Base-by-base conservation (phyloP, 306 rosid species). In the Bauhinia variegata region DNA sequence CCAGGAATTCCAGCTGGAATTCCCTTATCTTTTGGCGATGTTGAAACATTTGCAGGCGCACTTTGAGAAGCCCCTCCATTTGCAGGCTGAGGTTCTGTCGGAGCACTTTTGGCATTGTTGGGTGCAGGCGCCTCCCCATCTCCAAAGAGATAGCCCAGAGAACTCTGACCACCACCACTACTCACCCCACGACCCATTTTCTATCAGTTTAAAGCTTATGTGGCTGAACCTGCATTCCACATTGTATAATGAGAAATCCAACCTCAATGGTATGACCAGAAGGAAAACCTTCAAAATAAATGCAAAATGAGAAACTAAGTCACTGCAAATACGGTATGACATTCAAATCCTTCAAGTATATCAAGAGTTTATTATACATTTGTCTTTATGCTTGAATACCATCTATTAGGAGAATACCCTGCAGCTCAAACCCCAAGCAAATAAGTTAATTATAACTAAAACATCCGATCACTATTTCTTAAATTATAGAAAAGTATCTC, bases 141-240 rank as follows among this genome's bases (percentile, higher is more conserved):
- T 49, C 95, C 97, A 42, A 91, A 91, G 68, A 91, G 88, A 67
- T 91, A 91, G 30, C 88, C 91, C 85, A 91, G 61, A 3, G 97
- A 91, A 54, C 96, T 91, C 68, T 86, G 86, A 19, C 97, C 97
- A 48, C 97, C 91, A 8, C 97, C 97, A 5, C 77, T 67, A 54
- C 97, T 88, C 30, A 80, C 89, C 38, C 97, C 97, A 18, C 96
- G 96, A 33, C 93, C 88, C 97, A 91, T 88, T 76, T 67, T 32
- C 15, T 33, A 60, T 38, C 9, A 54, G 52, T 48, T 62, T 33
- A 63, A 15, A 61, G 50, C 60, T 67, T 11, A 33, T 4, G 70
- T 1, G 60, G 36, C 72, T 34, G 50, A 73, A 67, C 79, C 81
- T 71, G 43, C 54, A 54, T 65, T 60, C 51, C 75, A 60, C 43